A percentile compares a stretch with the other conserved stretches of the same genome.
Evolutionary conservation across 1,284 basidiomycete species (phyloP).

Genomic region (Afroboletus lepidellus): DNA sequence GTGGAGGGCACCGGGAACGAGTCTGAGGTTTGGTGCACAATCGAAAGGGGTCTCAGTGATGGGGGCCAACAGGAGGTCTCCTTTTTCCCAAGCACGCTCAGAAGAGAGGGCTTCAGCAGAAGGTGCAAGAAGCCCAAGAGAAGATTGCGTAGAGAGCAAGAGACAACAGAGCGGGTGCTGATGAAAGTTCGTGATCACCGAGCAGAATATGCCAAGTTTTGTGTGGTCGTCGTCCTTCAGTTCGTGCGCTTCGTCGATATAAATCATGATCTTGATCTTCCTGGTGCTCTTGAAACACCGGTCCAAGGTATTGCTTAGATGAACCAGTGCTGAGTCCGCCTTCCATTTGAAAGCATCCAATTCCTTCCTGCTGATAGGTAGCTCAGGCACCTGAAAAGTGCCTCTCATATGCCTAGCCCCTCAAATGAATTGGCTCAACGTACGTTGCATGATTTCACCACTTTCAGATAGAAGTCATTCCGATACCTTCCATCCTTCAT

Average conservation of each 20-base stretch:
- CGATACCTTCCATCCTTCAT: neutral
- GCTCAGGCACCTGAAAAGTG: neutral
- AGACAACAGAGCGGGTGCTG: neutral
- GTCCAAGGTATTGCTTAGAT: neutral
- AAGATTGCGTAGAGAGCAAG: neutral
- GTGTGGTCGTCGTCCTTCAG: neutral
- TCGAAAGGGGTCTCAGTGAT: neutral
- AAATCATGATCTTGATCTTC: neutral
- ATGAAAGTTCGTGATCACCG: neutral
- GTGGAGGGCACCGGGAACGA: neutral
- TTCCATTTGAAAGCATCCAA: neutral
- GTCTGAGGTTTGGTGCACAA: neutral
- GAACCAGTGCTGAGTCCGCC: neutral
- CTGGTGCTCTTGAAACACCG: neutral
- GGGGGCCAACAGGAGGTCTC: neutral
- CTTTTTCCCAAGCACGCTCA: neutral
- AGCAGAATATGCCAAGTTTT: neutral
- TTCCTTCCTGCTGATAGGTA: neutral
- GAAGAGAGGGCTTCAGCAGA: neutral
- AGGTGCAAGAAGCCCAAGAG: neutral
- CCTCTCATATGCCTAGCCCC: neutral
- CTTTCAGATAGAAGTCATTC: neutral
- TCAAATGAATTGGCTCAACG: neutral
- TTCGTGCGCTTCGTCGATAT: neutral
- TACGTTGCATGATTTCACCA: neutral